Evolutionary conservation across 768 basidiomycete genomes (phyloP).

Genomic region (Rhizopogon vesiculosus): DNA sequence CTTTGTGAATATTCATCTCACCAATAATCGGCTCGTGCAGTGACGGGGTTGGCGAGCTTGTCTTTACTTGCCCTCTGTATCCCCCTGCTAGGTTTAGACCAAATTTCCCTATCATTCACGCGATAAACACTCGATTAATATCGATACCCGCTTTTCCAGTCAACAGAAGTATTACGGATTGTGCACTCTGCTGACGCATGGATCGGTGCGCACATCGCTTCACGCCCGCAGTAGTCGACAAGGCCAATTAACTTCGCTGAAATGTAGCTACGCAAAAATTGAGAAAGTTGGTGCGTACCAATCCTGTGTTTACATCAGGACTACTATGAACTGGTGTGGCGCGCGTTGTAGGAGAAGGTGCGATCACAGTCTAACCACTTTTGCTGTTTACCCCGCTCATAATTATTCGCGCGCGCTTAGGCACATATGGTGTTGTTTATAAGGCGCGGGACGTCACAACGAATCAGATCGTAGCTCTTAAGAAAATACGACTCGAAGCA

Average conservation of each 20-base stretch:
- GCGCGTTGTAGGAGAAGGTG: constrained; percentile 39
- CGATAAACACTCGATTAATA: constrained; percentile 1
- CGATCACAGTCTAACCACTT: constrained; percentile 2
- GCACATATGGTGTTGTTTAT: constrained; percentile 98
- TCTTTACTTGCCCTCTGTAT: constrained; percentile 2
- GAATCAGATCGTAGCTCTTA: constrained; percentile 87
- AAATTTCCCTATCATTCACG: neutral
- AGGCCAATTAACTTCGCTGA: constrained; percentile 15
- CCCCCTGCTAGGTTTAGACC: neutral
- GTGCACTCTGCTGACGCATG: constrained; percentile 15
- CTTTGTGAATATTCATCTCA: constrained; percentile 9
- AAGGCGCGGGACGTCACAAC: constrained; percentile 83
- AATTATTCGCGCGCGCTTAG: constrained; percentile 35
- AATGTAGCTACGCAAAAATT: constrained; percentile 86
- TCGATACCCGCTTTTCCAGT: constrained; percentile 1
- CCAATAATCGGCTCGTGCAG: constrained; percentile 1
- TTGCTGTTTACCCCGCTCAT: constrained; percentile 1
- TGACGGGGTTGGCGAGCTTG: constrained; percentile 6
- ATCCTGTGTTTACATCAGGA: constrained; percentile 5
- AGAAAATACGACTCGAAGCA: constrained; percentile 97
- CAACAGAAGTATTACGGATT: neutral
- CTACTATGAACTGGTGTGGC: constrained; percentile 12
- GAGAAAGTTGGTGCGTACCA: constrained; percentile 91
- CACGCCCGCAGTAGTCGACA: constrained; percentile 2
- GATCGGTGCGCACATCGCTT: constrained; percentile 25